These are phyloP conservation scores for Eucalyptus urophylla DNA, from an alignment of 345 rosid genomes.

Conservation along the genomic window DNA sequence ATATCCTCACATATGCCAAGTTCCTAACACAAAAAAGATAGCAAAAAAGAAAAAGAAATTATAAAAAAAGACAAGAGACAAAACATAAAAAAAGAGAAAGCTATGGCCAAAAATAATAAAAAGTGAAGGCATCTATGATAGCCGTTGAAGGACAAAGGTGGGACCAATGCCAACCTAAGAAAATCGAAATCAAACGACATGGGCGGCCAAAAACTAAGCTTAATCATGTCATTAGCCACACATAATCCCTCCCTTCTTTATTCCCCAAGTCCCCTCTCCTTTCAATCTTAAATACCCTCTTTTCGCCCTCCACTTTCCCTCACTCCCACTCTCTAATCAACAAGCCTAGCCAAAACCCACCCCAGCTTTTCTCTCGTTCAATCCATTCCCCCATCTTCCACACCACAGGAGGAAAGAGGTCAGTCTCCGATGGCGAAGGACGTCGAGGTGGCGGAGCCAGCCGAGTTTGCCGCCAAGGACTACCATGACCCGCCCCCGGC, in stretches of 20 bases:
- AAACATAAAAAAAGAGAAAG: neutral
- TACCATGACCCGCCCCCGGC: slow-evolving; percentile 73
- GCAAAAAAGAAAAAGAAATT: neutral
- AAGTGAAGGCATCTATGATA: neutral
- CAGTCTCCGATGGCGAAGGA: neutral
- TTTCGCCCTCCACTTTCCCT: neutral
- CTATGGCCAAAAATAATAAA: neutral
- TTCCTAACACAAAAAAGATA: neutral
- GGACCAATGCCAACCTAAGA: neutral
- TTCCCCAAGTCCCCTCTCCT: neutral
- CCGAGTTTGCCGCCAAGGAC: slow-evolving; percentile 43
- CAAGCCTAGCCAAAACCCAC: neutral
- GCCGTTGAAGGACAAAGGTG: neutral
- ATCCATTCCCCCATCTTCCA: neutral
- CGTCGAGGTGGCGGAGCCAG: slow-evolving; percentile 23
- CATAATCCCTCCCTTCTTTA: neutral
- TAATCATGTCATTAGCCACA: slow-evolving; percentile 1
- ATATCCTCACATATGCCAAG: neutral
- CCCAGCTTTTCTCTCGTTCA: neutral
- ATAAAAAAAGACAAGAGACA: neutral
- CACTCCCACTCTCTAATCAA: neutral
- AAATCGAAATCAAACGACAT: neutral
- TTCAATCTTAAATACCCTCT: neutral
- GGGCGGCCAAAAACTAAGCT: neutral
- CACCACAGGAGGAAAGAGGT: neutral